Evolutionary conservation across 1,139 yeast species (phyloP), one percentile per base, ranked within the genome.

Genomic region (Taphrina pruni): DNA sequence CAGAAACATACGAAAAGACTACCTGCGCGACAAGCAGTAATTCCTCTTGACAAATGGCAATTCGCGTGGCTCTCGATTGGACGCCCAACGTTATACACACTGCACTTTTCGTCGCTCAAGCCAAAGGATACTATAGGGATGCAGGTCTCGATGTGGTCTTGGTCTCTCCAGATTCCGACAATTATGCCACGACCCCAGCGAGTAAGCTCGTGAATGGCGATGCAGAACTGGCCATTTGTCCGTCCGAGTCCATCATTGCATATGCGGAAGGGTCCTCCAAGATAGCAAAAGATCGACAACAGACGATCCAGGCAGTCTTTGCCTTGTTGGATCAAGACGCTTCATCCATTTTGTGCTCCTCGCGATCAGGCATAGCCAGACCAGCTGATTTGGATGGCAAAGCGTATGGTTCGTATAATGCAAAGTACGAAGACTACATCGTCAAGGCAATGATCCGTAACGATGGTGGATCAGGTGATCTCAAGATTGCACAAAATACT

Each of bases 51-150:
- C 32, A 26, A 26, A 46, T 46, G 51, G 46, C 50, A 38, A 26
- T 62, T 5, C 58, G 66, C 20, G 41, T 62, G 12, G 66, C 66
- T 6, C 66, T 62, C 6, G 66, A 62, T 39, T 52, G 66, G 52
- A 62, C 66, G 9, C 60, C 66, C 32, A 26, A 62, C 21, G 46
- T 39, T 12, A 43, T 62, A n/a, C 66, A 62, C 21, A 41, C 54
- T n/a, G 60, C 35, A 2, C 36, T 62, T 5, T 14, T 62, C 11
- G 60, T 62, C 17, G 66, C 54, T 26, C 32, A 62, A 12, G 58
- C 60, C 35, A 21, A 45, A n/a, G 57, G 50, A 20, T 45, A 39
- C 38, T 54, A 62, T 52, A 9, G 11, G 6, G 35, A 38, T 11
- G 51, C 36, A n/a, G 66, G 66, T 14, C 51, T 62, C 12, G 52